phyloP scores from a whole-genome alignment of 352 stramenopile species.

The Globisporangium radiosum region DNA sequence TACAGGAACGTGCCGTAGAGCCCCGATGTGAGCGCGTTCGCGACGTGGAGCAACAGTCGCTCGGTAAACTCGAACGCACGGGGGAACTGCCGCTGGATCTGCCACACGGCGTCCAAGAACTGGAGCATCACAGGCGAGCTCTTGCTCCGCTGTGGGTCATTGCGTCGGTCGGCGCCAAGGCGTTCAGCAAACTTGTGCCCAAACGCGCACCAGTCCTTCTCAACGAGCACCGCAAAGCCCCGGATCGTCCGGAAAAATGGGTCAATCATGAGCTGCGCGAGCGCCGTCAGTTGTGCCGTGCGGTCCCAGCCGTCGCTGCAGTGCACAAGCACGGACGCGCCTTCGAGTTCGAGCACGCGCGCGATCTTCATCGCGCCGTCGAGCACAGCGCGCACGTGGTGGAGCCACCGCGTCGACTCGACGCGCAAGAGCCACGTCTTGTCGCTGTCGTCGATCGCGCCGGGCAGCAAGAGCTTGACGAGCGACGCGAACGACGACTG shows the following conservation, averaged over 20 bases:
- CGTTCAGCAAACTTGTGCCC: constrained; percentile 81
- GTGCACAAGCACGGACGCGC: constrained; percentile 76
- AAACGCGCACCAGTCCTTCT: constrained; percentile 87
- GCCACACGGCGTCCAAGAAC: constrained; percentile 81
- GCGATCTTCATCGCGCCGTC: constrained; percentile 82
- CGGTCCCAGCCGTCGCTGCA: constrained; percentile 88
- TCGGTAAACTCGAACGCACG: constrained; percentile 86
- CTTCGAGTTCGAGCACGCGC: constrained; percentile 77
- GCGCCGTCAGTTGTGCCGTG: constrained; percentile 64
- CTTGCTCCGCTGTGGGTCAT: constrained; percentile 71
- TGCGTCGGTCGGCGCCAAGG: constrained; percentile 58
- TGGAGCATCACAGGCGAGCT: constrained; percentile 83
- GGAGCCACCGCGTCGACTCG: constrained; percentile 78
- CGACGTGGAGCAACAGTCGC: constrained; percentile 70
- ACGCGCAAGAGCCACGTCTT: constrained; percentile 63
- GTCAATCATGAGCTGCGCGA: constrained; percentile 87
- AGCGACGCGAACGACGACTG: constrained; percentile 68
- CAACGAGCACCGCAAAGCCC: constrained; percentile 73
- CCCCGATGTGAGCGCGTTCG: constrained; percentile 72
- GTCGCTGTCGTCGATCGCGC: constrained; percentile 56
- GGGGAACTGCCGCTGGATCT: constrained; percentile 78
- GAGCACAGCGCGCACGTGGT: constrained; percentile 79
- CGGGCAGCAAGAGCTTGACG: constrained; percentile 64
- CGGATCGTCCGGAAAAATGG: constrained; percentile 82
- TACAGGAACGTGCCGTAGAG: constrained; percentile 83